Conservation (phyloP, 805 yeast species). For the Candida tallmaniae region DNA sequence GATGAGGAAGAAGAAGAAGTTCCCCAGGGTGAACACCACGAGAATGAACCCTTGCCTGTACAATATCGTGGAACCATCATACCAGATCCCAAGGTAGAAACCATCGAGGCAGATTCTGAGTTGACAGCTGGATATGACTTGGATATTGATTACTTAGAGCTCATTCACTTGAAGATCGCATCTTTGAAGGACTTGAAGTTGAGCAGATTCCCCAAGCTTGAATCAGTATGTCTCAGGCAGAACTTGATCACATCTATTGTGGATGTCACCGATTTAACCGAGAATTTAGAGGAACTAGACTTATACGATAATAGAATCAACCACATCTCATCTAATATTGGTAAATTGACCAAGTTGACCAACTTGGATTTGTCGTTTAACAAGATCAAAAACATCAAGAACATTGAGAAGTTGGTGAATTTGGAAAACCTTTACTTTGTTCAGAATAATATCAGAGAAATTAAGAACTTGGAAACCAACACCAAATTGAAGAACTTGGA, state of each 20-base stretch:
- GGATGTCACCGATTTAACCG: constrained; percentile 44
- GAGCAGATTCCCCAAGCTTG: constrained; percentile 52
- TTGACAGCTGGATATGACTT: constrained; percentile 51
- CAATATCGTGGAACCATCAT: constrained; percentile 41
- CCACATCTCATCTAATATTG: constrained; percentile 72
- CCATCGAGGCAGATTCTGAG: constrained; percentile 65
- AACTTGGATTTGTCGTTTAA: constrained; percentile 84
- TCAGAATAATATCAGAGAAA: constrained; percentile 76
- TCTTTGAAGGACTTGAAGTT: constrained; percentile 60
- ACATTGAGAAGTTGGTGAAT: constrained; percentile 57
- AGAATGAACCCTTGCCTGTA: constrained; percentile 33
- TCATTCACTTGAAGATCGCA: constrained; percentile 65
- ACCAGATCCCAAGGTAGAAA: constrained; percentile 46
- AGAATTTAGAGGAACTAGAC: constrained; percentile 70
- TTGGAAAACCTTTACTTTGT: constrained; percentile 77
- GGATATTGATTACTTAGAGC: constrained; percentile 58
- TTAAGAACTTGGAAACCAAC: constrained; percentile 60
- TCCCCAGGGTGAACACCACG: constrained; percentile 1
- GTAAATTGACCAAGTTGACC: constrained; percentile 51
- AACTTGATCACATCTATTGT: constrained; percentile 73
- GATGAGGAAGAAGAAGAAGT: constrained; percentile 22
- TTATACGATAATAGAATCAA: constrained; percentile 87
- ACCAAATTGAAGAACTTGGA: constrained; percentile 64
- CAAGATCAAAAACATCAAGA: constrained; percentile 80
- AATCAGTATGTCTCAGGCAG: constrained; percentile 70